phyloP scores from a whole-genome alignment of 495 filamentous ascomycete genomes.

The Penicillium ochrochloron region DNA sequence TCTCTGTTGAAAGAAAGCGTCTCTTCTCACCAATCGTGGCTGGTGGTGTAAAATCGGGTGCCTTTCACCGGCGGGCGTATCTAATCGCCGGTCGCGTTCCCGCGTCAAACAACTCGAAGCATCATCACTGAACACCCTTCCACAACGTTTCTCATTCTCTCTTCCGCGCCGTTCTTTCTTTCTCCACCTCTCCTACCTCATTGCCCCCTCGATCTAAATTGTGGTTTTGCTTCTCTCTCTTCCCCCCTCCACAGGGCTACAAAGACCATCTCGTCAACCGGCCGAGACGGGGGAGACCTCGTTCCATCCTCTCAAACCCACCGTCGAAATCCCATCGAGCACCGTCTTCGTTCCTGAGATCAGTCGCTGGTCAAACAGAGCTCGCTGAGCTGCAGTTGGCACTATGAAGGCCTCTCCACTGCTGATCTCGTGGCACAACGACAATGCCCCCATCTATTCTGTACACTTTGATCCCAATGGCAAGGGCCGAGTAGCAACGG shows the following conservation, averaged over 20 bases:
- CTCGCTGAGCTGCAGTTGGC: constrained; percentile 40
- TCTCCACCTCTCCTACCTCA: not conserved
- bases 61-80: constrained; percentile 19
- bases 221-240: not conserved
- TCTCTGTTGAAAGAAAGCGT: not conserved
- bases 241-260: not conserved
- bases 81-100: constrained; percentile 39
- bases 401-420: constrained; percentile 90
- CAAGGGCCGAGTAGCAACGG: constrained; percentile 90
- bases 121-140: constrained; percentile 24
- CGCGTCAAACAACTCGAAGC: constrained; percentile 41
- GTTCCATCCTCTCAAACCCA: constrained; percentile 18
- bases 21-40: constrained; percentile 8
- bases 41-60: constrained; percentile 12
- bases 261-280: constrained; percentile 4
- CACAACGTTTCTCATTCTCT: constrained; percentile 12
- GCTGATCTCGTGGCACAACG: constrained; percentile 95
- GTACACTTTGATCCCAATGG: constrained; percentile 94
- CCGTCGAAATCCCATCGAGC: constrained; percentile 7
- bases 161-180: not conserved
- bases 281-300: constrained; percentile 17
- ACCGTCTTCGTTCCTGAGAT: constrained; percentile 9
- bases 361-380: constrained; percentile 17
- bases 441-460: constrained; percentile 92
- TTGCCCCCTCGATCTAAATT: not conserved